These are phyloP conservation scores for Silene conica DNA, from an alignment of 148 eudicot genomes.

Conservation along the genomic window DNA sequence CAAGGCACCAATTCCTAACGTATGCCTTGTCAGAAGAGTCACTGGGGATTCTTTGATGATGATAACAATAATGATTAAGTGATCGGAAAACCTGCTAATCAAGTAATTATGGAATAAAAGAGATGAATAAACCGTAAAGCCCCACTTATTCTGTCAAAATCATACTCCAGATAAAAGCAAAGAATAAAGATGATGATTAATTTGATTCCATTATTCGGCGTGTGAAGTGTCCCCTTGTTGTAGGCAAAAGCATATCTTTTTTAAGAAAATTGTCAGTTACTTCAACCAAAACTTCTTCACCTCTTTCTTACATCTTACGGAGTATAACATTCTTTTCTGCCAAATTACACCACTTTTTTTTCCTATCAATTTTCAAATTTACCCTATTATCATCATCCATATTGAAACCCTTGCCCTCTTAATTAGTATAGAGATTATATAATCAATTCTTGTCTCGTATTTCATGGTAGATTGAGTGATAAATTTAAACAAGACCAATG, in stretches of 20 bases:
- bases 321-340: neutral
- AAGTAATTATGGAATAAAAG: slow-evolving; percentile 16
- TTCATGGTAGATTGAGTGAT: no score
- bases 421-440: no score
- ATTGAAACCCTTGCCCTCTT: no score
- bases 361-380: neutral
- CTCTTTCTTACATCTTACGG: neutral
- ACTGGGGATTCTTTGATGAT: slow-evolving; percentile 11
- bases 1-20: no score
- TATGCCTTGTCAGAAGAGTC: slow-evolving; percentile 13
- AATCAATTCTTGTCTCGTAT: no score
- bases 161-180: slow-evolving; percentile 22
- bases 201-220: slow-evolving; percentile 20
- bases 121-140: neutral
- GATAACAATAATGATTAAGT: slow-evolving; percentile 20
- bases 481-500: no score
- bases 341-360: neutral
- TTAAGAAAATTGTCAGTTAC: slow-evolving; percentile 19
- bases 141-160: slow-evolving; percentile 19
- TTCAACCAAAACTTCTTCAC: neutral
- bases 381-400: no score
- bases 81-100: slow-evolving; percentile 18
- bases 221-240: slow-evolving; percentile 24
- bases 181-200: slow-evolving; percentile 24
- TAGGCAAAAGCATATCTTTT: slow-evolving; percentile 26